Evolutionary conservation across 164 flowering plant species (phyloP), one percentile per base, ranked within the genome.

Genomic region (Vitis riparia): DNA sequence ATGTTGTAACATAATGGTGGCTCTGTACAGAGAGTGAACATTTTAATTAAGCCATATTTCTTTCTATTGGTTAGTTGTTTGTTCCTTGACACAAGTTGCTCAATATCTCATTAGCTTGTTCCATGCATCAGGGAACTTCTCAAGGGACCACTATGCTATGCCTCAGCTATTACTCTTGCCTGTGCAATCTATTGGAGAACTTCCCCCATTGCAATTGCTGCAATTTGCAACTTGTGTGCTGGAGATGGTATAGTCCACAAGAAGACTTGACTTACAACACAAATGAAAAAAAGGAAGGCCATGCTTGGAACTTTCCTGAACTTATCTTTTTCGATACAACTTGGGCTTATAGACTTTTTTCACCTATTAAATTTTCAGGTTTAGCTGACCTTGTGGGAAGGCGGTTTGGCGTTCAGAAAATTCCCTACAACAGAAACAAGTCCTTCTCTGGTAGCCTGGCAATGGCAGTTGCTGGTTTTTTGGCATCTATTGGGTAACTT

Each of bases 81-180:
- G 9, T 29, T 53, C 14, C n/a, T 64, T 32, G 56, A 32, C 10
- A 15, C 63, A 53, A 49, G 5, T 62, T 73, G 44, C 13, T 47
- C 53, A 67, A 13, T 44, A 48, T 66, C n/a, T 53, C 12, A 11
- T 66, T 58, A 29, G 57, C 53, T 70, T 68, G 3, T 47, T 67
- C 47, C 12, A 9, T 74, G 59, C 72, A 71, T 65, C 87, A 95
- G 97, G 87, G 99, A 95, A 80, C 91, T 93, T 73, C 85, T 95
- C 8, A 89, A 87, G 80, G 99, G 98, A 23, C 98, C 99, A 52
- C 70, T 91, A 9, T 95, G 89, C 67, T 95, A 95, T 83, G 97
- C 91, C 13, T 29, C 76, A 44, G 74, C 93, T 44, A 80, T 90
- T 68, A 88, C 94, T 15, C 50, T 88, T 60, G 94, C 88, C 51